Evolutionary conservation across 306 rosid genomes (phyloP), one percentile per base, ranked within the genome.

Genomic region (Prunus davidiana): DNA sequence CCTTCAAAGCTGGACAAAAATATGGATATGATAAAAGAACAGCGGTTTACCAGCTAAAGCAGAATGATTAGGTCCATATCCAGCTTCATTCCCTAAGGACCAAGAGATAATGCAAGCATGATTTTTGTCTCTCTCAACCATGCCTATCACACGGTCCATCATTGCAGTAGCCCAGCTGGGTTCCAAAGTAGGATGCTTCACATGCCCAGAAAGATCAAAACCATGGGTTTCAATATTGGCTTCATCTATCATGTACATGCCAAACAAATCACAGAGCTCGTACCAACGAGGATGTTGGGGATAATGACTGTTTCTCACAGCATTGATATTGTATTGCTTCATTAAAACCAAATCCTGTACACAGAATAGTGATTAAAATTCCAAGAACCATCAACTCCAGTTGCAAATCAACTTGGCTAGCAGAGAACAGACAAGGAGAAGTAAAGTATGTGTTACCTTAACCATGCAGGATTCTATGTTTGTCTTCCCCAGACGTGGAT

Each of bases 251-350:
- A 95, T 90, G 86, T 95, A 95, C 91, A 95, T 77, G 87, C 98
- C 97, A 77, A 95, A 92, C 61, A 95, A 76, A 84, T 92, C 97
- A 47, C 98, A 95, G 55, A 95, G 86, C 84, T 95, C 97, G 1
- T 95, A 95, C 98, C 98, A 95, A 57, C 97, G 96, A 13, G 96
- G 84, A 86, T 95, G 98, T 80, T 95, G 97, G 51, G 98, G 98
- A 86, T 95, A 95, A 88, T 95, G 98, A 80, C 98, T 92, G 85
- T 95, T 95, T 84, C 98, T 89, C 83, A 95, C 96, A 14, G 97
- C 95, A 86, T 95, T 95, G 70, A 95, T 84, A 81, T 95, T 95
- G 81, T 88, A 81, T 84, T 95, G 92, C 84, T 95, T 95, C 98
- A 95, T 92, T 46, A 92, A 45, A 80, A 89, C 89, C 88, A 95